Conservation (phyloP, 768 basidiomycete species). For the Macrolepiota albuminosa region DNA sequence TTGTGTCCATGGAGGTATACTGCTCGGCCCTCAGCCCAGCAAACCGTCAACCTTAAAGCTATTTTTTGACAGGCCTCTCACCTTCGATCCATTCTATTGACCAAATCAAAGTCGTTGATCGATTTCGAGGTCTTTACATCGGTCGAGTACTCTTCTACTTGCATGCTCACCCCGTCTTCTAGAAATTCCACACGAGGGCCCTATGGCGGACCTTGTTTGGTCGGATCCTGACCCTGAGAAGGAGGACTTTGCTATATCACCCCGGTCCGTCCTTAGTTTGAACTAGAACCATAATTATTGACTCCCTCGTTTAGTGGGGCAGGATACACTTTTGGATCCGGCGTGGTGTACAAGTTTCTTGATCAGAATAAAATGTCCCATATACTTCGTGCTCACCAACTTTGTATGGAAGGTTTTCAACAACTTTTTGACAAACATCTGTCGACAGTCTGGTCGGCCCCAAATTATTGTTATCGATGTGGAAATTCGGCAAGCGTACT, state of each 20-base stretch:
- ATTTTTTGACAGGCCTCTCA: conserved; percentile 64
- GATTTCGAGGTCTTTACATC: conserved; percentile 75
- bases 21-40: conserved; percentile 3
- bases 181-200: conserved; percentile 99
- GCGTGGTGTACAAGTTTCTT: conserved; percentile 96
- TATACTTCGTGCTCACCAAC: conserved; percentile 95
- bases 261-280: conserved; percentile 56
- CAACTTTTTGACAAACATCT: conserved; percentile 95
- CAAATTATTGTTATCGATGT: conserved; percentile 98
- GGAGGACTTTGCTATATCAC: conserved; percentile 98
- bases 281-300: conserved; percentile 13
- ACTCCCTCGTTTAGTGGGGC: conserved; percentile 65
- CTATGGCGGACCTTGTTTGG: conserved; percentile 99
- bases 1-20: conserved; percentile 93
- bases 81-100: conserved; percentile 99
- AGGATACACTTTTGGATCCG: conserved; percentile 97
- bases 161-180: conserved; percentile 19
- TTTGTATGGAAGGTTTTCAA: conserved; percentile 99
- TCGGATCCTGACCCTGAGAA: conserved; percentile 99
- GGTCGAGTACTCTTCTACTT: conserved; percentile 14
- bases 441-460: conserved; percentile 97
- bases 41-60: conserved; percentile 10
- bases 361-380: conserved; percentile 95
- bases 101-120: conserved; percentile 98
- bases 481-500: conserved; percentile 96